Conservation (phyloP, 2,329 filamentous ascomycete genomes). For the Fusarium pseudoanthophilum region DNA sequence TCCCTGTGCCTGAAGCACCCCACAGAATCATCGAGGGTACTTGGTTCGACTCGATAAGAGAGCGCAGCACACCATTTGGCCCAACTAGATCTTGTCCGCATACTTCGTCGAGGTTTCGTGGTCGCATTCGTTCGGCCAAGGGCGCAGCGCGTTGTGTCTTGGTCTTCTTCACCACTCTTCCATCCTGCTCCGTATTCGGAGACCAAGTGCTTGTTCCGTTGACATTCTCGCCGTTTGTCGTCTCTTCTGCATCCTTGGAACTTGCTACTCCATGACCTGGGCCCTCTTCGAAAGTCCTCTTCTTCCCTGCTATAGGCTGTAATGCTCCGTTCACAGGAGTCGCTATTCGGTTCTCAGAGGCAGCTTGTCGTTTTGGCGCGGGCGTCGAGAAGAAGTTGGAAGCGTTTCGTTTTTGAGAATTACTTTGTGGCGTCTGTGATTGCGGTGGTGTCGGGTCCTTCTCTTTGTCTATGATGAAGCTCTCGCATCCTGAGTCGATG, state of each 20-base stretch:
- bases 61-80: slow-evolving; percentile 81
- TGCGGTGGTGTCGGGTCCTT: slow-evolving; percentile 46
- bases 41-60: slow-evolving; percentile 84
- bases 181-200: slow-evolving; percentile 44
- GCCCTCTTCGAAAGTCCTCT: slow-evolving; percentile 66
- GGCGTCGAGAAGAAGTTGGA: slow-evolving; percentile 72
- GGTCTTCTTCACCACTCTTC: slow-evolving; percentile 68
- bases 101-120: slow-evolving; percentile 83
- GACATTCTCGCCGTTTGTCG: slow-evolving; percentile 15
- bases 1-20: slow-evolving; percentile 83
- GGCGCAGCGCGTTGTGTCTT: slow-evolving; percentile 81
- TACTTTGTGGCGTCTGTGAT: slow-evolving; percentile 48
- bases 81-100: slow-evolving; percentile 94
- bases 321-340: slow-evolving; percentile 50
- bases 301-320: slow-evolving; percentile 53
- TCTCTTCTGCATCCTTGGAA: slow-evolving; percentile 4
- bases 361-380: slow-evolving; percentile 64
- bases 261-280: slow-evolving; percentile 51
- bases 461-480: slow-evolving; percentile 68
- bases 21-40: slow-evolving; percentile 97
- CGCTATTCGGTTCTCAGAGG: slow-evolving; percentile 45
- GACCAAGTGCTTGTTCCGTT: slow-evolving; percentile 8
- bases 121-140: slow-evolving; percentile 93
- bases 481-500: slow-evolving; percentile 84
- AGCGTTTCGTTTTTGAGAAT: slow-evolving; percentile 64